phyloP scores from a whole-genome alignment of 192 early-diverging fungal species.

The Backusella circina region DNA sequence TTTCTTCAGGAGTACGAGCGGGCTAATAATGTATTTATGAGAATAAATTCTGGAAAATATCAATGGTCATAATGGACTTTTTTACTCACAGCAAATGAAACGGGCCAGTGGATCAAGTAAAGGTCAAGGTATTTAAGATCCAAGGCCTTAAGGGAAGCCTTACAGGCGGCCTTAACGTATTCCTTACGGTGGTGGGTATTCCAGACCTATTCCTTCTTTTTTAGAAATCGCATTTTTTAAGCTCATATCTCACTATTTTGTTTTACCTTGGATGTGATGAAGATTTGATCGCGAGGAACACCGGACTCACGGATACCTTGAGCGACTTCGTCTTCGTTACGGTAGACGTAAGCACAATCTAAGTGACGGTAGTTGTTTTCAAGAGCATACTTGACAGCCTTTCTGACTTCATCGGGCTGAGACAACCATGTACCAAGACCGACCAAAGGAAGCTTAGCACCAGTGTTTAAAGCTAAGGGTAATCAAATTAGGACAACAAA shows the following conservation, averaged over 20 bases:
- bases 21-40: constrained; percentile 5
- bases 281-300: constrained; percentile 70
- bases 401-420: constrained; percentile 46
- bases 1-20: constrained; percentile 15
- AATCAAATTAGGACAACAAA: neutral
- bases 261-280: constrained; percentile 64
- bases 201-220: constrained; percentile 48
- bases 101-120: constrained; percentile 86
- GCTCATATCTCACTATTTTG: neutral
- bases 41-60: neutral
- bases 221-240: neutral
- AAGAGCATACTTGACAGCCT: constrained; percentile 64
- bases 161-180: constrained; percentile 57
- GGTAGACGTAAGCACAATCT: constrained; percentile 62
- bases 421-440: constrained; percentile 66
- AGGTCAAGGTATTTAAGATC: constrained; percentile 77
- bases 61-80: neutral
- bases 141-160: constrained; percentile 66
- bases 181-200: constrained; percentile 63
- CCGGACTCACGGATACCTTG: constrained; percentile 54
- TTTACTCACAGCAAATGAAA: constrained; percentile 42
- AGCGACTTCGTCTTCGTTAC: constrained; percentile 79
- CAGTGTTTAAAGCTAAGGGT: constrained; percentile 51
- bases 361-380: constrained; percentile 69
- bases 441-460: constrained; percentile 58